Percentiles rank a stretch among this genome's conserved stretches.
Conservation (phyloP, 2,329 filamentous ascomycete genomes). For the Exophiala phaeomuriformis region DNA sequence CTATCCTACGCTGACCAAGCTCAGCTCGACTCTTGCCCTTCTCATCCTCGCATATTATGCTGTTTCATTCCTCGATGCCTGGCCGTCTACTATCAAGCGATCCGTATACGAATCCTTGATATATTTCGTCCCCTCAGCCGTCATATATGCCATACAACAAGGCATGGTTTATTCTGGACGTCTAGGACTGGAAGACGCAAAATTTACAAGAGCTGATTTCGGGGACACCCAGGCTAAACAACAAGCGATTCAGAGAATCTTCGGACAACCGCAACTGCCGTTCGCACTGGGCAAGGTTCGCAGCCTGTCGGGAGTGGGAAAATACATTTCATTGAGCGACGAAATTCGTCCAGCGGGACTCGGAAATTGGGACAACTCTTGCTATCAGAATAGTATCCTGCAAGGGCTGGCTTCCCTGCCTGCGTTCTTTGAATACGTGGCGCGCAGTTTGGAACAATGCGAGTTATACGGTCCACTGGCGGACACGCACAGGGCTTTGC, state of each 20-base stretch:
- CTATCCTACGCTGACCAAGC: conserved; percentile 15
- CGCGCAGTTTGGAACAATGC: conserved; percentile 31
- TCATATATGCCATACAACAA: conserved; percentile 45
- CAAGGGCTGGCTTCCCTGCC: conserved; percentile 73
- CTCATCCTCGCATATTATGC: conserved; percentile 31
- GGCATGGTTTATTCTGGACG: conserved; percentile 36
- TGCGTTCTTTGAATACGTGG: conserved; percentile 50
- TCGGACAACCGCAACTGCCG: conserved; percentile 55
- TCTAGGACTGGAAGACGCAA: conserved; percentile 35
- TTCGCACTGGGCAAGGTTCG: conserved; percentile 52
- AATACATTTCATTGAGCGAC: conserved; percentile 33
- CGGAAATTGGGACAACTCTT: conserved; percentile 90
- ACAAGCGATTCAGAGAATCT: conserved; percentile 55
- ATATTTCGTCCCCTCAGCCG: conserved; percentile 35
- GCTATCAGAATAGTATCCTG: conserved; percentile 94
- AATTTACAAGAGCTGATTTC: conserved; percentile 23
- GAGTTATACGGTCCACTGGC: conserved; percentile 11
- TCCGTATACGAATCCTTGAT: conserved; percentile 36
- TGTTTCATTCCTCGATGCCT: conserved; percentile 35
- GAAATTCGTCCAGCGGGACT: conserved; percentile 51
- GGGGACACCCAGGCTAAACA: conserved; percentile 52
- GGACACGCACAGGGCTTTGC: conserved; percentile 50
- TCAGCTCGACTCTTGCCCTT: conserved; percentile 21
- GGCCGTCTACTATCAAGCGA: conserved; percentile 24
- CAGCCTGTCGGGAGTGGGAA: conserved; percentile 50